Evolutionary conservation across 495 filamentous ascomycete genomes (phyloP), one percentile per base, ranked within the genome.

Genomic region (Penicillium paradoxum): DNA sequence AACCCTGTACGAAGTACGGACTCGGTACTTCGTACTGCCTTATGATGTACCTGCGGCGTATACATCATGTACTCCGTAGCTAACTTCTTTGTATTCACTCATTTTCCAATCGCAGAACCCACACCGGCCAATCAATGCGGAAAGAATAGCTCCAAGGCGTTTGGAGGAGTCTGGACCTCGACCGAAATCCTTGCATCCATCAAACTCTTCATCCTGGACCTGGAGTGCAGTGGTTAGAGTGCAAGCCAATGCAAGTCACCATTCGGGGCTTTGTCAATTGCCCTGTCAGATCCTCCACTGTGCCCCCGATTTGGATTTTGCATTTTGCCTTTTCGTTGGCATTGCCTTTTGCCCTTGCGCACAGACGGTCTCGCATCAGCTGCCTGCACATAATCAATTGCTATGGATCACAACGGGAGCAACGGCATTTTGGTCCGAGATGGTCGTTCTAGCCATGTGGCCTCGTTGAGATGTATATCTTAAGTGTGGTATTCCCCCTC

Each of bases 341-440:
- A n/a, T n/a, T n/a, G n/a, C 13, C 14, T 2, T 30, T 36, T 17
- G 3, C n/a, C 34, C 9, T 7, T 27, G 7, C 38, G 49, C 49
- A 51, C 49, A 43, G 49, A 51, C 49, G 19, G 15, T 19, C 17
- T 7, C 24, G 24, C n/a, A 50, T 50, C 48, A 50, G 34, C 46
- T 49, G 46, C 43, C 44, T 34, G 4, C 14, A 37, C 1, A 21
- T 29, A 48, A 38, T 25, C 7, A 17, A 6, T 34, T 36, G 18
- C 9, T 18, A 29, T 45, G 40, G 14, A 27, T 45, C 11, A 44
- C 5, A 18, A 18, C 15, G n/a, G 19, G 13, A 13, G 24, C n/a
- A 32, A 32, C n/a, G 25, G 25, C 27, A 45, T n/a, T 33, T 32
- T 30, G 24, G 42, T 29, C 42, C 25, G 25, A 32, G 42, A 43